phyloP scores from a whole-genome alignment of 2,329 filamentous ascomycete genomes.

The Fusarium sororula region DNA sequence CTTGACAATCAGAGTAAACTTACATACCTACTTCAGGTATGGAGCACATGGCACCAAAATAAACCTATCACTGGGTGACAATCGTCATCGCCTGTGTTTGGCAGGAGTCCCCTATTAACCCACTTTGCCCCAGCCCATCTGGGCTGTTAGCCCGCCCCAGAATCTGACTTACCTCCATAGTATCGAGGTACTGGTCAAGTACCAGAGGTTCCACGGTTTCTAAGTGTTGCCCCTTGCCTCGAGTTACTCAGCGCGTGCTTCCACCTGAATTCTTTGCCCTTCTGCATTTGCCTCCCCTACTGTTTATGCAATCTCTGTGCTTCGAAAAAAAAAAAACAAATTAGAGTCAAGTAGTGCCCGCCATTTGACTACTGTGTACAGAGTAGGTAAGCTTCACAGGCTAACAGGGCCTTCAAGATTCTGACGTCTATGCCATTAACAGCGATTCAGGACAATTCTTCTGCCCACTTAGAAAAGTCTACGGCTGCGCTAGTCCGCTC shows the following conservation, averaged over 20 bases:
- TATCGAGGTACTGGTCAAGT: constrained; percentile 22
- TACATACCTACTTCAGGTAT: background rate
- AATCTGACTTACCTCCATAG: constrained; percentile 1
- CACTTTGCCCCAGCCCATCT: constrained; percentile 13
- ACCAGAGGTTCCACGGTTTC: constrained; percentile 2
- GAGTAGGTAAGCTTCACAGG: background rate
- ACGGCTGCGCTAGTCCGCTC: constrained; percentile 12
- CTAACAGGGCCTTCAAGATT: background rate
- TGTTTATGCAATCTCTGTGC: background rate
- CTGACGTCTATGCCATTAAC: constrained; percentile 11
- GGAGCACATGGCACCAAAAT: background rate
- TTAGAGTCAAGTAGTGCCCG: constrained; percentile 8
- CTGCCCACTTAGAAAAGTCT: constrained; percentile 14
- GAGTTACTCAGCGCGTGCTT: background rate
- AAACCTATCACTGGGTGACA: background rate
- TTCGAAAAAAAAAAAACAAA: constrained; percentile 18
- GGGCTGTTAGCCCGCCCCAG: constrained; percentile 19
- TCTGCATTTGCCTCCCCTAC: constrained; percentile 9
- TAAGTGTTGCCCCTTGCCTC: constrained; percentile 9
- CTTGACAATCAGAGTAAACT: no score
- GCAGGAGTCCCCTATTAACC: constrained; percentile 2
- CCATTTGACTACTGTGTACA: background rate
- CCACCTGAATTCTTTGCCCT: constrained; percentile 24
- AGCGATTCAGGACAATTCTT: constrained; percentile 26
- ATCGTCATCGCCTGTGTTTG: constrained; percentile 11